These are phyloP conservation scores for Fusarium dimerum DNA, from an alignment of 2,329 filamentous ascomycete genomes.

Conservation along the genomic window DNA sequence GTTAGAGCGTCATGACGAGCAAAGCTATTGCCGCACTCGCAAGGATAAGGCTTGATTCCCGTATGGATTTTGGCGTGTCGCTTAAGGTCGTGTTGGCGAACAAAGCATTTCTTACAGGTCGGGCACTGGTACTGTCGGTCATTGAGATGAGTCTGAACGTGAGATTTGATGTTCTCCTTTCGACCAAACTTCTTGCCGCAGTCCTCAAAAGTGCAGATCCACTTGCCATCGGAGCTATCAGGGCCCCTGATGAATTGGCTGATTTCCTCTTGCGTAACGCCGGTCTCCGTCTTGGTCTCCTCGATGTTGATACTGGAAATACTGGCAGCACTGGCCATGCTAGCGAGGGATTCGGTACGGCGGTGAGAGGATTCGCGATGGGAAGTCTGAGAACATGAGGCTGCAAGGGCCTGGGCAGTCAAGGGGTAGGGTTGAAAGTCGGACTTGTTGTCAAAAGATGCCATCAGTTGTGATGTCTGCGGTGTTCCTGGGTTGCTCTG, in stretches of 20 bases:
- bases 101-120: slow-evolving; percentile 92
- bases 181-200: slow-evolving; percentile 93
- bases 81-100: slow-evolving; percentile 95
- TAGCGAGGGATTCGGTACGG: slow-evolving; percentile 61
- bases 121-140: slow-evolving; percentile 95
- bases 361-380: slow-evolving; percentile 44
- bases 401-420: slow-evolving; percentile 19
- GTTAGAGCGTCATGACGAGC: slow-evolving; percentile 94
- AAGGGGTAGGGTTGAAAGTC: slow-evolving; percentile 37
- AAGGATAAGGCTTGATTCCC: slow-evolving; percentile 92
- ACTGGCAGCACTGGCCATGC: slow-evolving; percentile 58
- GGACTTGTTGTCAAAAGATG: slow-evolving; percentile 46
- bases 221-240: slow-evolving; percentile 73
- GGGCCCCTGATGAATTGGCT: slow-evolving; percentile 72
- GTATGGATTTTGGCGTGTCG: slow-evolving; percentile 97
- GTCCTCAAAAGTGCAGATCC: slow-evolving; percentile 72
- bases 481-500: slow-evolving; percentile 54
- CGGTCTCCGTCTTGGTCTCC: slow-evolving; percentile 72
- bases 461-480: slow-evolving; percentile 44
- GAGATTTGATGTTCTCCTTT: slow-evolving; percentile 98
- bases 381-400: slow-evolving; percentile 19
- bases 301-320: slow-evolving; percentile 65
- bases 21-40: slow-evolving; percentile 92
- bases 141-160: slow-evolving; percentile 96
- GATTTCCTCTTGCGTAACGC: slow-evolving; percentile 85